Evolutionary conservation across 768 basidiomycete species (phyloP).

Genomic region (Pluteus cervinus): DNA sequence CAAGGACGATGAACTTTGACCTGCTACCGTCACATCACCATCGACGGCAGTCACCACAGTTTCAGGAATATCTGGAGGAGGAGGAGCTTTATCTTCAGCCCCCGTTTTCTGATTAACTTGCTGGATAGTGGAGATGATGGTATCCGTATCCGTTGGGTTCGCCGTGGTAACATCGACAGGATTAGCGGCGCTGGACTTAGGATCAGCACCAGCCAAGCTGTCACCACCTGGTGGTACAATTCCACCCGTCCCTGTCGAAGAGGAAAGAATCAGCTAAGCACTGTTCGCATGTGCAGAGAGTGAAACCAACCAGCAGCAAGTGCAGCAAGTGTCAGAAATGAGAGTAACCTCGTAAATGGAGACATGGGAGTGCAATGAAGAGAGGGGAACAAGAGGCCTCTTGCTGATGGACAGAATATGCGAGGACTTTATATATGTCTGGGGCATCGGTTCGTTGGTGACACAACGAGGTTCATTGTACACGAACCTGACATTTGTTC

Average conservation of each 20-base stretch:
- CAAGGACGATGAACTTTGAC: conserved; percentile 1
- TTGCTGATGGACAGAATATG: too few species aligned
- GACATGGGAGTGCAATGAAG: neutral
- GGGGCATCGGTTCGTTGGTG: too few species aligned
- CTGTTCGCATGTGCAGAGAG: neutral
- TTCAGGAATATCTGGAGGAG: conserved; percentile 27
- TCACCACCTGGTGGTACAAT: conserved; percentile 1
- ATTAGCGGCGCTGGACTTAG: neutral
- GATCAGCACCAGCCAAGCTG: too few species aligned
- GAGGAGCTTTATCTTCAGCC: conserved; percentile 19
- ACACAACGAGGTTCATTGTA: too few species aligned
- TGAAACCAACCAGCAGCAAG: conserved; percentile 1
- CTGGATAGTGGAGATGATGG: conserved; percentile 27
- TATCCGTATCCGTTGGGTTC: conserved; percentile 22
- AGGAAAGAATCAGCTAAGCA: neutral
- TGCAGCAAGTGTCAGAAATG: neutral
- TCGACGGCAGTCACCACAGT: conserved; percentile 40
- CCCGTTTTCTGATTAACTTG: conserved; percentile 35
- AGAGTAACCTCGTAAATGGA: neutral
- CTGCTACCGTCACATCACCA: conserved; percentile 26
- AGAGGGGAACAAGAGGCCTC: neutral
- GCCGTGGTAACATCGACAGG: neutral
- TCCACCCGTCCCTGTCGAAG: neutral
- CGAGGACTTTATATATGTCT: too few species aligned
- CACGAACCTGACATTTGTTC: too few species aligned